Evolutionary conservation across 129 eudicot species (phyloP).

Genomic region (Calendula officinalis): DNA sequence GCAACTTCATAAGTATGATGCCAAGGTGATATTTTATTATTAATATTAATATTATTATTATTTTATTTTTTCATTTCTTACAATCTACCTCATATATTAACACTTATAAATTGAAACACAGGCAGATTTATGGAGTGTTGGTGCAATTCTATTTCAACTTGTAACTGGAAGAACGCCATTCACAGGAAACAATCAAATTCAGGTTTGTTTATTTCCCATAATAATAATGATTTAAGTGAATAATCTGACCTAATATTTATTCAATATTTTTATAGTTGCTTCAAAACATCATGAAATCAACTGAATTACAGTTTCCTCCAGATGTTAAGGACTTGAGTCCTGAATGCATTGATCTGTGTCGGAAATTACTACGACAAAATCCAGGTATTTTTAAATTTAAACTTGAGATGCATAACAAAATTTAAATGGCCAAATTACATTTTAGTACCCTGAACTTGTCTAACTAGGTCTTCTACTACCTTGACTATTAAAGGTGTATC

Average conservation of each 20-base stretch:
- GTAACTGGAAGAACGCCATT: slow-evolving; percentile 93
- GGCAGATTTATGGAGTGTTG: slow-evolving; percentile 99
- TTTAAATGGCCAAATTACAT: no score
- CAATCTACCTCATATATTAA: slow-evolving; percentile 24
- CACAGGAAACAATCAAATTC: slow-evolving; percentile 81
- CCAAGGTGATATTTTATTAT: slow-evolving; percentile 61
- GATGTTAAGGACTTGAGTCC: slow-evolving; percentile 67
- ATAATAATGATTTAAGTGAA: slow-evolving; percentile 5
- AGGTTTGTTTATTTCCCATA: slow-evolving; percentile 46
- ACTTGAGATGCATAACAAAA: not conserved
- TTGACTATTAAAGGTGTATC: no score
- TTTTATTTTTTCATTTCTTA: slow-evolving; percentile 2
- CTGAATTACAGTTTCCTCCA: slow-evolving; percentile 72
- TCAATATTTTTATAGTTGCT: slow-evolving; percentile 56
- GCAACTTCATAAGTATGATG: slow-evolving; percentile 96
- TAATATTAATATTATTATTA: slow-evolving; percentile 1
- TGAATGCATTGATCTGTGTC: slow-evolving; percentile 68
- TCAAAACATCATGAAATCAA: slow-evolving; percentile 67
- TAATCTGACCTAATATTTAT: slow-evolving; percentile 6
- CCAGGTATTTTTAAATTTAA: slow-evolving; percentile 45
- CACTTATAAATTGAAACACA: slow-evolving; percentile 46
- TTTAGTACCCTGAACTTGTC: no score
- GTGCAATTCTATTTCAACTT: slow-evolving; percentile 89
- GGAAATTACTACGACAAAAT: slow-evolving; percentile 63
- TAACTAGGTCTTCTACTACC: no score